phyloP scores from a whole-genome alignment of 1,139 yeast genomes.

The Blastobotrys illinoisensis region DNA sequence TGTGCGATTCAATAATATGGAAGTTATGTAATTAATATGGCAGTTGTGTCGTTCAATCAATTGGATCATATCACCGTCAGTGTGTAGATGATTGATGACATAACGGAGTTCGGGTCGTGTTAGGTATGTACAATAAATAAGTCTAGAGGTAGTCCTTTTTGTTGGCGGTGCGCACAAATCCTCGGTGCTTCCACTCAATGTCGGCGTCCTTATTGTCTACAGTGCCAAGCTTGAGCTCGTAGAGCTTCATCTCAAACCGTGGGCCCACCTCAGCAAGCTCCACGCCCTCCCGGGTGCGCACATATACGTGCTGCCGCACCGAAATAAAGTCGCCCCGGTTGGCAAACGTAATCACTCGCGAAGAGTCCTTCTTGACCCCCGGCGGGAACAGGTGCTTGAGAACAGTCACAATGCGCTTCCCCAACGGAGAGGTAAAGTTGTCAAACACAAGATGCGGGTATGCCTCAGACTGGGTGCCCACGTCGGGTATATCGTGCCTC shows the following conservation, averaged over 20 bases:
- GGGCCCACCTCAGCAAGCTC: conserved; percentile 98
- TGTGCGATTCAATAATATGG: no score
- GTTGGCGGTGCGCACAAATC: conserved; percentile 91
- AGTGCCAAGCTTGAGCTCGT: conserved; percentile 83
- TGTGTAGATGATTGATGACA: no score
- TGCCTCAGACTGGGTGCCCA: conserved; percentile 85
- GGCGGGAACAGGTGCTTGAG: conserved; percentile 92
- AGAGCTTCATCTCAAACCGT: conserved; percentile 93
- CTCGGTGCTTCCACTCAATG: conserved; percentile 90
- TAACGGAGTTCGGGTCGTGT: no score
- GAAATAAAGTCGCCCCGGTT: conserved; percentile 87
- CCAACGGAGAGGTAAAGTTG: conserved; percentile 78
- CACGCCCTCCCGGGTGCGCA: conserved; percentile 75
- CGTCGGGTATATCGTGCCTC: conserved; percentile 83
- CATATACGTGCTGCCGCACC: conserved; percentile 93
- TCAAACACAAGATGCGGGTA: conserved; percentile 94
- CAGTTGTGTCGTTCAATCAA: no score
- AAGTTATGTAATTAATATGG: no score
- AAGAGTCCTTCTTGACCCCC: conserved; percentile 85
- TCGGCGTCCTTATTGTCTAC: conserved; percentile 97
- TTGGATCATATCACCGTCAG: no score
- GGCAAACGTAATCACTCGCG: conserved; percentile 85
- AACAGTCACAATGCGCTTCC: conserved; percentile 73
- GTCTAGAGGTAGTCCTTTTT: conserved; percentile 73
- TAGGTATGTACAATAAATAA: not conserved